Evolutionary conservation across 768 basidiomycete species (phyloP), one percentile per base, ranked within the genome.

Genomic region (Daedaleopsis sinensis): DNA sequence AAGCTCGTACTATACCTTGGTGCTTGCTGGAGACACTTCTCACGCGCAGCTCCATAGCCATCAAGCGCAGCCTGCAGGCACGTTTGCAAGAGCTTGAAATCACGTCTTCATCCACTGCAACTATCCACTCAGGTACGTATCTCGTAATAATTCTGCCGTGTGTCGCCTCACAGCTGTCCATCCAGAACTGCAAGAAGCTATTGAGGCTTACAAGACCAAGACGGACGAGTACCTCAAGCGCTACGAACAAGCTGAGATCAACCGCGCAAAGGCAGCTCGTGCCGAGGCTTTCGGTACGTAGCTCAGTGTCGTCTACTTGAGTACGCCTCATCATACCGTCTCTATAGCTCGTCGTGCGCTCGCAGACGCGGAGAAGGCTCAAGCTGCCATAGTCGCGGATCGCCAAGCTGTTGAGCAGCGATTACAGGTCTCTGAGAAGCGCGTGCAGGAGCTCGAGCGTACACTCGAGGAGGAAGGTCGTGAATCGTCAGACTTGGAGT

Each of bases 231-330:
- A 85, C 58, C 81, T 85, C 35, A 80, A 81, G 48, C 82, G 83
- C 11, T 79, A 90, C 21, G 87, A 92, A 70, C 83, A 83, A 13
- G 81, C 86, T 0, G 90, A 93, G 68, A 84, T 90, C 53, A 85
- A 84, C 8, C 79, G 83, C 49, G 88, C 83, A 7, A 90, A 86
- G 66, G 80, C 83, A 15, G 82, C 84, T 50, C 82, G 87, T 16
- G 82, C 82, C 4, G 90, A 91, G 72, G 80, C 83, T 5, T 80
- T 83, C 65, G 79, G 91, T 91, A 60, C 56, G 61, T 56, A 58
- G 9, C 16, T 24, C 50, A 3, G 18, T 18, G 27, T 52, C 7
- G 0, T 27, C 43, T 19, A 32, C 0, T 23, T 38, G 9, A 27
- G 27, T 16, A 48, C 49, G 46, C n/a, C 12, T 3, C 27, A 48